phyloP scores from a whole-genome alignment of 1,139 yeast genomes.

The Petasospora fabianii region DNA sequence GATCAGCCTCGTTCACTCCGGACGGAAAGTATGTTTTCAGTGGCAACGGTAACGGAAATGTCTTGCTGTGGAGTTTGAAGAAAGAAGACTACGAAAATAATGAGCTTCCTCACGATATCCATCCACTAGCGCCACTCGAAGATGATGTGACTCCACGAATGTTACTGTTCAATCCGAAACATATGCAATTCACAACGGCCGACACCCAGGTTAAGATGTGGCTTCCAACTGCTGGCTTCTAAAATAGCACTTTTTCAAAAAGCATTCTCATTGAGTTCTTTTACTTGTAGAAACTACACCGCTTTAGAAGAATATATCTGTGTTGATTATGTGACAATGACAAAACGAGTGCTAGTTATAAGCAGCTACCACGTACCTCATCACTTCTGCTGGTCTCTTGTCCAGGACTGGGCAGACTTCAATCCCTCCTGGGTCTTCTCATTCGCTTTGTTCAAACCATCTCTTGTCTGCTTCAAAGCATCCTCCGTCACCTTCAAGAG shows the following conservation, averaged over 20 bases:
- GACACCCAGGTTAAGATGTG: constrained; percentile 38
- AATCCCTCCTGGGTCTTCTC: constrained; percentile 30
- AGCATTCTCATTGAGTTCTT: too few species aligned
- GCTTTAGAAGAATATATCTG: too few species aligned
- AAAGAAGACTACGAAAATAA: constrained; percentile 4
- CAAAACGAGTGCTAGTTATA: too few species aligned
- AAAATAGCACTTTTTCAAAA: too few species aligned
- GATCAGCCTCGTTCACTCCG: constrained; percentile 70
- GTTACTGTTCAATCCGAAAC: constrained; percentile 72
- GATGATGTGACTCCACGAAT: constrained; percentile 50
- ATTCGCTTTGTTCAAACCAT: constrained; percentile 28
- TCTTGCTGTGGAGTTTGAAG: constrained; percentile 57
- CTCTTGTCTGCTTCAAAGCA: constrained; percentile 29
- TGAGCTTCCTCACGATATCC: constrained; percentile 28
- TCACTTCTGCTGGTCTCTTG: constrained; percentile 24
- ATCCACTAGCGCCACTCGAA: constrained; percentile 20
- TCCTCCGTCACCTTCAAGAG: constrained; percentile 30
- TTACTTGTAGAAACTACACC: too few species aligned
- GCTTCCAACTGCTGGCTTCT: constrained; percentile 22
- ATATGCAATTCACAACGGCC: constrained; percentile 76
- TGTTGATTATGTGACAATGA: too few species aligned
- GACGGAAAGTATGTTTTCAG: constrained; percentile 73
- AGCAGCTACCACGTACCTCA: too few species aligned
- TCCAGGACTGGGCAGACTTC: constrained; percentile 28
- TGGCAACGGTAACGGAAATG: constrained; percentile 54